Conservation (phyloP, 352 stramenopile genomes). For the Salisapilia sapeloensis region DNA sequence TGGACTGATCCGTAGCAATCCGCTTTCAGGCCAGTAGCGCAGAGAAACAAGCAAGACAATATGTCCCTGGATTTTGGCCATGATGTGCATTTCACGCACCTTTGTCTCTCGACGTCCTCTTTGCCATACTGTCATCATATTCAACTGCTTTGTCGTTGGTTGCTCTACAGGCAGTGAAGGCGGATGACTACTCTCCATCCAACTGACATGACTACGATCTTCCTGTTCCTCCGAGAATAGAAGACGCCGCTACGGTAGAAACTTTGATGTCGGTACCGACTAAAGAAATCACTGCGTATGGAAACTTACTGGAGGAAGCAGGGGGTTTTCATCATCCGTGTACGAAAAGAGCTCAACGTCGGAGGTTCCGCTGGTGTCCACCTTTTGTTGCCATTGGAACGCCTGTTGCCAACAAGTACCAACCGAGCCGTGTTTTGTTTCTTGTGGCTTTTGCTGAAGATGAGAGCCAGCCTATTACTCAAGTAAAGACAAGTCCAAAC, state of each 20-base stretch:
- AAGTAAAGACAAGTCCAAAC: not conserved
- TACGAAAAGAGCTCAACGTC: not conserved
- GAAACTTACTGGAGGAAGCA: too few relatives aligned
- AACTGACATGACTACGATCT: constrained; percentile 3
- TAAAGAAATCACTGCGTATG: too few relatives aligned
- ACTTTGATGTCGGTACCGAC: too few relatives aligned
- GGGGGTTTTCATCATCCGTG: too few relatives aligned
- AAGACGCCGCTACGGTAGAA: constrained; percentile 3
- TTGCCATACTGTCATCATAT: constrained; percentile 10
- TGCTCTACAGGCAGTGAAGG: not conserved
- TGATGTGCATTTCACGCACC: constrained; percentile 45
- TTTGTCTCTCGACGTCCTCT: constrained; percentile 30
- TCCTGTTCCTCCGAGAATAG: not conserved
- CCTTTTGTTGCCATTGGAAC: not conserved
- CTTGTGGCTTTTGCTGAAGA: not conserved
- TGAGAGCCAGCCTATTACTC: not conserved
- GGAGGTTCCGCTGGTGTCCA: constrained; percentile 1
- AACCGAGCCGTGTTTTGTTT: constrained; percentile 1
- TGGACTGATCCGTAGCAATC: constrained; percentile 30
- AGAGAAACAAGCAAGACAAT: constrained; percentile 28
- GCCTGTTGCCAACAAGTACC: not conserved
- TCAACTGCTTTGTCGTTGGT: constrained; percentile 8
- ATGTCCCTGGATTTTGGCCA: constrained; percentile 12
- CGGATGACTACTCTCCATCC: constrained; percentile 4
- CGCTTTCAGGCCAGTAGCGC: constrained; percentile 23